These are phyloP conservation scores for Neopestalotiopsis sp. DNA, from an alignment of 2,329 filamentous ascomycete species.

Conservation along the genomic window DNA sequence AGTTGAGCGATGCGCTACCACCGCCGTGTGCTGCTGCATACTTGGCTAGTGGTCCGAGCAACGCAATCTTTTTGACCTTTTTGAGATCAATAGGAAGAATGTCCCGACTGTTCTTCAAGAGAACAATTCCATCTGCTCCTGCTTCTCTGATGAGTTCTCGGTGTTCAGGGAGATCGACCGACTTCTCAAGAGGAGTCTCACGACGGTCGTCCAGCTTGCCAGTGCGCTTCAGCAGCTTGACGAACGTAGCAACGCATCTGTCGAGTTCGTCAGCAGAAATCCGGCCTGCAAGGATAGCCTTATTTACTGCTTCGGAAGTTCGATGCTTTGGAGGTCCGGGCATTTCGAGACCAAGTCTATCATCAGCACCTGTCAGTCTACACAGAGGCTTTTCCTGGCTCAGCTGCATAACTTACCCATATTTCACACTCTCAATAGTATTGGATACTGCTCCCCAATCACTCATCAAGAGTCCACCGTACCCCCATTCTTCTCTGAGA, in stretches of 20 bases:
- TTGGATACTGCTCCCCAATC: conserved; percentile 5
- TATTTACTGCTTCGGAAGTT: neutral
- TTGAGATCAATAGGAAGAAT: conserved; percentile 5
- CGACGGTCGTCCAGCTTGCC: conserved; percentile 4
- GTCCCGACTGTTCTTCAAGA: conserved; percentile 16
- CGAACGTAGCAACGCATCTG: neutral
- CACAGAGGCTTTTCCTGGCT: neutral
- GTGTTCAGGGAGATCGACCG: conserved; percentile 3
- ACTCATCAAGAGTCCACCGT: neutral
- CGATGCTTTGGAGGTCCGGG: conserved; percentile 6
- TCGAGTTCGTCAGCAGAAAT: neutral
- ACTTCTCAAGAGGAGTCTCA: neutral
- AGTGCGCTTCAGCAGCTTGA: neutral
- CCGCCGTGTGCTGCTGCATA: conserved; percentile 6
- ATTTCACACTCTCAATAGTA: conserved; percentile 4
- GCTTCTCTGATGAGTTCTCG: conserved; percentile 2
- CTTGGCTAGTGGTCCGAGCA: conserved; percentile 1
- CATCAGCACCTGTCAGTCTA: neutral
- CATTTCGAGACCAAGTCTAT: conserved; percentile 10
- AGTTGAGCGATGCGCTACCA: conserved; percentile 9
- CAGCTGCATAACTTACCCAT: neutral
- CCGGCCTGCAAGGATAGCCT: conserved; percentile 1
- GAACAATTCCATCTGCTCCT: conserved; percentile 6
- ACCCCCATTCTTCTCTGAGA: conserved; percentile 7
- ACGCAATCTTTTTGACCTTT: neutral